These are phyloP conservation scores for Tolypocladium tundrense DNA, from an alignment of 2,329 filamentous ascomycete genomes.

Conservation along the genomic window DNA sequence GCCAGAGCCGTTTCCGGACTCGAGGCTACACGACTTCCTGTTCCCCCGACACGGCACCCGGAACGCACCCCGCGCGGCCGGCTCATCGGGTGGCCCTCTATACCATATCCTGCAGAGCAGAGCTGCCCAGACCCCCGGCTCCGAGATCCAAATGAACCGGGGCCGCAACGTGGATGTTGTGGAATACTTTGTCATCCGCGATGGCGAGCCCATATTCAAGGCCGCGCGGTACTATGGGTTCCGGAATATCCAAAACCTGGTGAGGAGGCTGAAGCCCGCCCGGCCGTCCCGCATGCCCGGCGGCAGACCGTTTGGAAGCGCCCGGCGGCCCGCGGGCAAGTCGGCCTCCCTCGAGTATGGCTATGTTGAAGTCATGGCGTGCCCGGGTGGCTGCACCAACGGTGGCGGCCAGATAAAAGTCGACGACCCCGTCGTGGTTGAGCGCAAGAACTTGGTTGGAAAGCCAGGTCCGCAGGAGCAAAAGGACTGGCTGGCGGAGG, in stretches of 20 bases:
- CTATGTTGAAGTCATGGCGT: slow-evolving; percentile 99
- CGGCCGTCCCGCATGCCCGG: slow-evolving; percentile 71
- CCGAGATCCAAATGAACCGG: slow-evolving; percentile 57
- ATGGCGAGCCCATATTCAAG: slow-evolving; percentile 55
- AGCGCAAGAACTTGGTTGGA: slow-evolving; percentile 32
- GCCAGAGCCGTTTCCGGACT: slow-evolving; percentile 58
- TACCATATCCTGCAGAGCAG: slow-evolving; percentile 73
- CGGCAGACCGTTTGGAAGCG: slow-evolving; percentile 49
- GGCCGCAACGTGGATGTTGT: slow-evolving; percentile 87
- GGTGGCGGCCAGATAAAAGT: slow-evolving; percentile 92
- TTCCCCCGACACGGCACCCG: slow-evolving; percentile 44
- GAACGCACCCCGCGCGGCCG: slow-evolving; percentile 46
- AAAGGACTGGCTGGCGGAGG: slow-evolving; percentile 70
- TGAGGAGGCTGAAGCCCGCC: slow-evolving; percentile 79
- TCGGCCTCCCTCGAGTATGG: slow-evolving; percentile 54
- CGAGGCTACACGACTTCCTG: slow-evolving; percentile 59
- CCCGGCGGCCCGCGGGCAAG: slow-evolving; percentile 41
- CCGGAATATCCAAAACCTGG: slow-evolving; percentile 95
- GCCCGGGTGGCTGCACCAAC: slow-evolving; percentile 96
- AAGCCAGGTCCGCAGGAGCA: slow-evolving; percentile 69
- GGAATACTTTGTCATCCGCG: slow-evolving; percentile 62
- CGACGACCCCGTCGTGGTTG: slow-evolving; percentile 58
- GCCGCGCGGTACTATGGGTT: slow-evolving; percentile 94
- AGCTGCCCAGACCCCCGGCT: slow-evolving; percentile 59
- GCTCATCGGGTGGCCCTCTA: slow-evolving; percentile 82